Conservation (phyloP, 345 rosid species). For the Excoecaria cochinchinensis region DNA sequence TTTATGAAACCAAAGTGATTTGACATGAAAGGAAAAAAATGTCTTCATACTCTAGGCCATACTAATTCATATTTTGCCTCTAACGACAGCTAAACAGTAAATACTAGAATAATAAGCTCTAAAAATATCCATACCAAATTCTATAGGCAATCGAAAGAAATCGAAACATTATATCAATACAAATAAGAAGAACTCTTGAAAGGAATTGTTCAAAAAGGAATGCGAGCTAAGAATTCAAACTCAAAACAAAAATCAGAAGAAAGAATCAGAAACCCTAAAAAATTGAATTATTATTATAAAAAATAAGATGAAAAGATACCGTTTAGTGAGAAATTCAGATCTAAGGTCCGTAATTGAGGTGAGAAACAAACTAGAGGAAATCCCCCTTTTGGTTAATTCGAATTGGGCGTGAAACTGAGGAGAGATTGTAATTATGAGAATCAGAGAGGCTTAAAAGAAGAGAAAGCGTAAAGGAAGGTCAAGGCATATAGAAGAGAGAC, state of each 20-base stretch:
- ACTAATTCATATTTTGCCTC: not conserved
- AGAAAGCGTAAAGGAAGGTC: conserved; percentile 7
- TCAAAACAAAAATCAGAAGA: not conserved
- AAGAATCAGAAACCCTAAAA: not conserved
- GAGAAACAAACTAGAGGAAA: not conserved
- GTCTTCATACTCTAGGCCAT: not conserved
- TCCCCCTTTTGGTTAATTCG: not conserved
- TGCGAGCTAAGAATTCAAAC: not conserved
- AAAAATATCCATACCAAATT: not conserved
- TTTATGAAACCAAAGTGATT: too few relatives aligned
- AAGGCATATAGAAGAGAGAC: not conserved
- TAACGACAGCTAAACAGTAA: not conserved
- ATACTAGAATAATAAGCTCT: not conserved
- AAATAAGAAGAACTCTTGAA: not conserved
- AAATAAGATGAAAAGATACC: conserved; percentile 4
- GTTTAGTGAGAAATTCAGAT: conserved; percentile 5
- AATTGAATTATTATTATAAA: not conserved
- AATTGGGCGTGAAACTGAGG: not conserved
- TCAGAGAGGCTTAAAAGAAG: not conserved
- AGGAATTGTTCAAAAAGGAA: not conserved
- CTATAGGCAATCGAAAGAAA: not conserved
- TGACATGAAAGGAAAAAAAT: too few relatives aligned
- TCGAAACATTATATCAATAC: not conserved
- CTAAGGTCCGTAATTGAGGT: conserved; percentile 15
- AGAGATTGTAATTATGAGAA: not conserved